phyloP scores from a whole-genome alignment of 2,329 filamentous ascomycete genomes.

The Pseudogymnoascus sp. region DNA sequence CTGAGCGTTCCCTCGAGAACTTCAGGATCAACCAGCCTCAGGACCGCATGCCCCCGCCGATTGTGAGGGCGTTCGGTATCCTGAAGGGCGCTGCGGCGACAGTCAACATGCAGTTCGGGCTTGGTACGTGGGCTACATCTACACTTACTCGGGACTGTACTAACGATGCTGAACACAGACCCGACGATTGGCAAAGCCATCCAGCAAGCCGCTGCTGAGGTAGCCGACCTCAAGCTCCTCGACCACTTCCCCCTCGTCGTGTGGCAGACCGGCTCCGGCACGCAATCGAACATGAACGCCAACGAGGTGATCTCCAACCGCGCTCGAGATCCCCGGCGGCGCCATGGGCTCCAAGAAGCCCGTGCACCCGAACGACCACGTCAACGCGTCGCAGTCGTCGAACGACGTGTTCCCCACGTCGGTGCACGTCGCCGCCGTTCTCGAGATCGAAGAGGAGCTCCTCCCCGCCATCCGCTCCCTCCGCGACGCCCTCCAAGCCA shows the following conservation, averaged over 20 bases:
- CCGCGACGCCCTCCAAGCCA: slow-evolving; percentile 75
- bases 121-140: slow-evolving; percentile 49
- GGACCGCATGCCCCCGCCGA: slow-evolving; percentile 92
- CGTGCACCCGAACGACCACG: slow-evolving; percentile 98
- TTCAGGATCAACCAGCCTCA: slow-evolving; percentile 99
- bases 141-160: slow-evolving; percentile 14
- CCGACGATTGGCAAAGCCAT: slow-evolving; percentile 87
- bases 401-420: too few relatives aligned
- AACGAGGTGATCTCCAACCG: slow-evolving; percentile 99
- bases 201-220: slow-evolving; percentile 87
- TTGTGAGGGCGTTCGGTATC: slow-evolving; percentile 91
- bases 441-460: slow-evolving; percentile 82
- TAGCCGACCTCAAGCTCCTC: slow-evolving; percentile 85
- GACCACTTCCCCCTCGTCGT: slow-evolving; percentile 98
- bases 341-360: slow-evolving; percentile 95
- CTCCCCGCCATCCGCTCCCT: slow-evolving; percentile 78
- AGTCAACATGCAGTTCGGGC: slow-evolving; percentile 91
- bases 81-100: slow-evolving; percentile 93
- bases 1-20: slow-evolving; percentile 91
- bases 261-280: slow-evolving; percentile 98
- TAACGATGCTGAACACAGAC: slow-evolving; percentile 45
- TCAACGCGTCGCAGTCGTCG: too few relatives aligned
- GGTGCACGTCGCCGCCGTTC: slow-evolving; percentile 89
- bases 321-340: slow-evolving; percentile 93
- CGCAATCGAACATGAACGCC: slow-evolving; percentile 98